Conservation (phyloP, 1,284 basidiomycete species). For the Tetrapyrgos nigripes region DNA sequence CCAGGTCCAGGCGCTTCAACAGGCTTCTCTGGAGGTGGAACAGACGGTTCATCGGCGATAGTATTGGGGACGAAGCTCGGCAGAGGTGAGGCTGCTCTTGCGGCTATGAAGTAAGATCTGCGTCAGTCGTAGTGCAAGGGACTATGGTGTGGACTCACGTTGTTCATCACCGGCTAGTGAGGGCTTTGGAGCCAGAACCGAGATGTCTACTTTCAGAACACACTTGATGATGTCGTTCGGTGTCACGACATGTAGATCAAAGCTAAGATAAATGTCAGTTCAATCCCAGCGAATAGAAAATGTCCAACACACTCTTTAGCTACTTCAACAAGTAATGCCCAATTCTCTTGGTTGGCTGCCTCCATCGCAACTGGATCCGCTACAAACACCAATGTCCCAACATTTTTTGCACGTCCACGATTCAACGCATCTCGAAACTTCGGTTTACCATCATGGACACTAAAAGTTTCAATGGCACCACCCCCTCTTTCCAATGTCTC, state of each 20-base stretch:
- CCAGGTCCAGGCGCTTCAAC: background rate
- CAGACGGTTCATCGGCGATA: slow-evolving; percentile 47
- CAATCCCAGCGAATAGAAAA: background rate
- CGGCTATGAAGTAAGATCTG: slow-evolving; percentile 10
- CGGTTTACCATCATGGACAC: slow-evolving; percentile 50
- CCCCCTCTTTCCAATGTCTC: slow-evolving; percentile 60
- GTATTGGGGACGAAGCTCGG: slow-evolving; percentile 51
- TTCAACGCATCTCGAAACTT: slow-evolving; percentile 58
- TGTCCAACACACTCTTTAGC: slow-evolving; percentile 51
- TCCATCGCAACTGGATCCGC: slow-evolving; percentile 53
- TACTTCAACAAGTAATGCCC: slow-evolving; percentile 57
- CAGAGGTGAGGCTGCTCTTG: slow-evolving; percentile 37
- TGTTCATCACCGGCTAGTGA: slow-evolving; percentile 7
- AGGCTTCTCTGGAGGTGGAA: slow-evolving; percentile 21
- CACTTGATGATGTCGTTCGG: slow-evolving; percentile 47
- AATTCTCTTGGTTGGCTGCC: slow-evolving; percentile 57
- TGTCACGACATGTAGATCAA: slow-evolving; percentile 40
- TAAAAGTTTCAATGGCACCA: slow-evolving; percentile 65
- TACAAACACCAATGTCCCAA: slow-evolving; percentile 56
- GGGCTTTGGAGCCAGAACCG: slow-evolving; percentile 24
- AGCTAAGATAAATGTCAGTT: slow-evolving; percentile 36
- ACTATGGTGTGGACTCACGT: background rate
- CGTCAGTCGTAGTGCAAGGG: background rate
- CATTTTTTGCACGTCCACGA: slow-evolving; percentile 55
- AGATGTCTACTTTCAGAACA: slow-evolving; percentile 46